Base-by-base conservation (phyloP, 2,329 filamentous ascomycete species). In the Phoma sp. region DNA sequence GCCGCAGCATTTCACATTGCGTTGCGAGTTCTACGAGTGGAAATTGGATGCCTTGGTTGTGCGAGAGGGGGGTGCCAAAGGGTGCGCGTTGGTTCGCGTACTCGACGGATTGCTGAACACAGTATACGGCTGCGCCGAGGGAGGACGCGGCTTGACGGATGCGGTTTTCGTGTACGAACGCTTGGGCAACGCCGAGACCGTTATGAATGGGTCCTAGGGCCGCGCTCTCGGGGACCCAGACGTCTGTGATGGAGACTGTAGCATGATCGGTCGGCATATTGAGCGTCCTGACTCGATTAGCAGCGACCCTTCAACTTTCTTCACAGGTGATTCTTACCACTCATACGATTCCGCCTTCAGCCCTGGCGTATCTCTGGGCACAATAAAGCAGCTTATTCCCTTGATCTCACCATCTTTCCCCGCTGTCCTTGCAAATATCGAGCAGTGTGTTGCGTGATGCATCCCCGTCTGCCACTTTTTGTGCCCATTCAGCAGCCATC, bases 191-290 rank as follows among this genome's bases (percentile, higher is more conserved):
- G 21, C 81, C 79, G 5, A 88, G 78, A 9, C 85, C 85, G 38
- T 79, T 76, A 57, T 84, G 81, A 9, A 82, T 61, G 1, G 76
- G 74, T 0, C 85, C 85, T 1, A 88, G 75, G 31, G 86, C 74
- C 1, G 82, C 76, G 19, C 76, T 78, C 13, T 76, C 73, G 0
- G 85, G 83, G 1, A 87, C 82, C 64, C 77, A 82, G n/a, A 86
- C 85, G 51, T 82, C 71, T n/a, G 78, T 79, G 39, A 88, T 74
- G 2, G 79, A 78, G 35, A 88, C 76, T 1, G 84, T 87, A 2
- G 85, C 85, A 65, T 88, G 85, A 67, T 88, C 85, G 6, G 85
- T 87, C 0, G 85, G 85, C 85, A 88, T 88, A 63, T 88, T 88
- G 47, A 87, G 79, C 1, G 85, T 88, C 83, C 75, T 77, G 40